Evolutionary conservation across 176 grass and related monocot genomes (phyloP), one percentile per base, ranked within the genome.

Genomic region (Pontederia crassipes): DNA sequence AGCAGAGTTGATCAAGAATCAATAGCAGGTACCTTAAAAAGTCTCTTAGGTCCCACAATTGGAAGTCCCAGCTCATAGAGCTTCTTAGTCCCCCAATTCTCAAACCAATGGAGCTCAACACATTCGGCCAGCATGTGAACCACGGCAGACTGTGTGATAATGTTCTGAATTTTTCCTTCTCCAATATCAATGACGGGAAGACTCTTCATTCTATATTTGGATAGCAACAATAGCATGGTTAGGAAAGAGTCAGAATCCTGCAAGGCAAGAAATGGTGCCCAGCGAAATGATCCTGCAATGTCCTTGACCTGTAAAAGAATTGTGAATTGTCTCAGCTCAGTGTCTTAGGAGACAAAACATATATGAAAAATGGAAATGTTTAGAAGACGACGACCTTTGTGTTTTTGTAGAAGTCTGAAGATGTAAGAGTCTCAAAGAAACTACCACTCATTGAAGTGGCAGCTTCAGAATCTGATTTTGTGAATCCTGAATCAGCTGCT

Each of bases 81-180:
- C 64, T 85, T 86, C 68, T 95, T 95, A 15, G 76, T 89, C 50
- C 85, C 89, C 85, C 89, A 95, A 62, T 64, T 89, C 61, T 95
- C 89, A 69, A 95, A 95, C 89, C 85, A 95, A 46, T 78, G 64
- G 68, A 86, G 79, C 12, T 85, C 89, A 76, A 77, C 85, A 74
- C 89, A 95, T 69, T 95, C 89, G 45, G 79, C 89, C 61, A 95
- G 85, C 79, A 95, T 95, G 73, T 95, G 89, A 35, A 95, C 77
- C 10, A 89, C 85, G 0, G 67, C 79, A 58, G 89, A 89, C 61
- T 95, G 89, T 15, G 89, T 95, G 57, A 89, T 73, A 55, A 95
- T 83, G 78, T 95, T 95, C 68, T 83, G 85, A 46, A 95, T 86
- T 62, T 81, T 80, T 58, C 88, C 82, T 69, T 87, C 73, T 12